A percentile compares a stretch with the other conserved stretches of the same genome.
These are phyloP conservation scores for Puccinellia tenuiflora DNA, from an alignment of 176 grass and related monocot genomes.

Conservation along the genomic window DNA sequence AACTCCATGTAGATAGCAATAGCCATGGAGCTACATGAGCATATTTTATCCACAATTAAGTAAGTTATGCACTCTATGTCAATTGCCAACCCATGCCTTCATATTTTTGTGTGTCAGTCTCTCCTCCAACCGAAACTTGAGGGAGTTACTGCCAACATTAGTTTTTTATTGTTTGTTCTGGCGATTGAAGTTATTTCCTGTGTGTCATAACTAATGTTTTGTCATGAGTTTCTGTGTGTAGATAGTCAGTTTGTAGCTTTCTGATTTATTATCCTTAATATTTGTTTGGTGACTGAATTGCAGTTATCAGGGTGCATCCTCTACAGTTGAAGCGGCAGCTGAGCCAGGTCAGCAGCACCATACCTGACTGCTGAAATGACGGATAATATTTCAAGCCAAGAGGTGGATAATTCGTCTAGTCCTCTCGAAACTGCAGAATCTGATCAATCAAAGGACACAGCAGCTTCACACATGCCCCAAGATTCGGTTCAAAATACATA, in stretches of 20 bases:
- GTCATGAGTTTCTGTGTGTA: background rate
- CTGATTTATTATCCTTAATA: slow-evolving; percentile 13
- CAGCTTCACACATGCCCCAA: slow-evolving; percentile 21
- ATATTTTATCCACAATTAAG: no score
- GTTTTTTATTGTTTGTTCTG: background rate
- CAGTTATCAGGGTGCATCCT: slow-evolving; percentile 38
- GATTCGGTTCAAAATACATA: slow-evolving; percentile 33
- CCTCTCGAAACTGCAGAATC: slow-evolving; percentile 7
- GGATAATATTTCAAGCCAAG: slow-evolving; percentile 30
- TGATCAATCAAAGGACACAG: slow-evolving; percentile 34
- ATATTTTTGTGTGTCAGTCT: background rate
- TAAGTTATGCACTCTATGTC: background rate
- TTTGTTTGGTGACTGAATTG: slow-evolving; percentile 22
- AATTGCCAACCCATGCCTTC: background rate
- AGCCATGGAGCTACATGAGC: background rate
- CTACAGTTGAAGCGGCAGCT: slow-evolving; percentile 21
- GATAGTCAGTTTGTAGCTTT: background rate
- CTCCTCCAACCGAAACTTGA: background rate
- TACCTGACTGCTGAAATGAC: slow-evolving; percentile 23
- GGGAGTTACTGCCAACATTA: background rate
- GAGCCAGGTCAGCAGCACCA: slow-evolving; percentile 16
- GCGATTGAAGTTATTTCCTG: background rate
- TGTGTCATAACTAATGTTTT: background rate
- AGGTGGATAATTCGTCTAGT: slow-evolving; percentile 12
- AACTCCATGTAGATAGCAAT: background rate